Percentiles rank a stretch among this genome's conserved stretches.
Conservation (phyloP, 2,329 filamentous ascomycete species). For the Phoma sp. region DNA sequence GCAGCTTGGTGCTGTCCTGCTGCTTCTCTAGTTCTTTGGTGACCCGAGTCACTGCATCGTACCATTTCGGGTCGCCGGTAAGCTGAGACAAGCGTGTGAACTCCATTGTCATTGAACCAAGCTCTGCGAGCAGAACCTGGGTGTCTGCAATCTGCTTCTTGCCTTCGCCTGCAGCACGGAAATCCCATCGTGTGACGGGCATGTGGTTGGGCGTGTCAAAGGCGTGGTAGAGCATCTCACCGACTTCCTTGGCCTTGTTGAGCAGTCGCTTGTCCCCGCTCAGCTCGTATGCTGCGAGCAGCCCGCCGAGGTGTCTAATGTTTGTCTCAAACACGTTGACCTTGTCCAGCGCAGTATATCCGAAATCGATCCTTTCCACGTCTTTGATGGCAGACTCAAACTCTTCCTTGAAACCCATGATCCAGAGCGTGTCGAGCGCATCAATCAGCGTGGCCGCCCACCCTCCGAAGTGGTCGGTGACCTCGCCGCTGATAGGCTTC, state of each 20-base stretch:
- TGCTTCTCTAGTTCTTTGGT: conserved; percentile 51
- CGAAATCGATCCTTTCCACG: conserved; percentile 53
- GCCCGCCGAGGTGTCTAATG: conserved; percentile 84
- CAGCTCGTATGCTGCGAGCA: conserved; percentile 86
- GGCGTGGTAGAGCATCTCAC: conserved; percentile 78
- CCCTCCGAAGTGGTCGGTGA: conserved; percentile 53
- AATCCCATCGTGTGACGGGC: conserved; percentile 64
- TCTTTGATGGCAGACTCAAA: conserved; percentile 55
- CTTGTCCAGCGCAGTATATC: conserved; percentile 44
- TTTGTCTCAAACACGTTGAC: conserved; percentile 60
- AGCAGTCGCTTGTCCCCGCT: conserved; percentile 76
- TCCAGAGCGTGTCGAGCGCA: conserved; percentile 55
- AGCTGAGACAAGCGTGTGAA: conserved; percentile 56
- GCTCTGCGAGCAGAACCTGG: conserved; percentile 54
- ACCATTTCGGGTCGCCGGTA: conserved; percentile 55
- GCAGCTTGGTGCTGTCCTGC: conserved; percentile 52
- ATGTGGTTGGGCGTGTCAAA: conserved; percentile 96
- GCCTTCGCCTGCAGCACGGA: conserved; percentile 47
- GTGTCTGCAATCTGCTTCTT: conserved; percentile 50
- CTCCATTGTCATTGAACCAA: conserved; percentile 57
- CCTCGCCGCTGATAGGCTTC: conserved; percentile 51
- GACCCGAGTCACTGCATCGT: conserved; percentile 54
- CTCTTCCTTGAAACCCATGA: conserved; percentile 57
- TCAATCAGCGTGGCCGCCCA: conserved; percentile 57
- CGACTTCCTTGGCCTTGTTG: conserved; percentile 79